These are phyloP conservation scores for Sugiyamaella marilandica DNA, from an alignment of 805 yeast species.

Conservation along the genomic window DNA sequence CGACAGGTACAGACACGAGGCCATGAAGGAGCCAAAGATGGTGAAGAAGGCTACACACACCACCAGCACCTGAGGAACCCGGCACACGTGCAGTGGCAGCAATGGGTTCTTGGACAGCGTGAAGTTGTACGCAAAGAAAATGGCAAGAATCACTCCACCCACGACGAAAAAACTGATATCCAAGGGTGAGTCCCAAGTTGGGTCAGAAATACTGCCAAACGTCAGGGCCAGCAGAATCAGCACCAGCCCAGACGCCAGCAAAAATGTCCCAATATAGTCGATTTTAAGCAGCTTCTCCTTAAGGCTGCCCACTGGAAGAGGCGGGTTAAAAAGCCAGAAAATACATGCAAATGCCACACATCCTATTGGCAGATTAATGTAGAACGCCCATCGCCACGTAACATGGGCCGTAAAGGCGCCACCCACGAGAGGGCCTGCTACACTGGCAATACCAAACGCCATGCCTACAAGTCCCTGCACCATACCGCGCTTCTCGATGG, in stretches of 20 bases:
- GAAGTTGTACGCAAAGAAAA: constrained; percentile 34
- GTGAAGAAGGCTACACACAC: constrained; percentile 35
- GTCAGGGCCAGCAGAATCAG: constrained; percentile 50
- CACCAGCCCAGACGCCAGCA: constrained; percentile 29
- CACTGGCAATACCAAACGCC: constrained; percentile 33
- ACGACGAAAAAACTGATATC: constrained; percentile 41
- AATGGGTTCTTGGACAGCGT: constrained; percentile 37
- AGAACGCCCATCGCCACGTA: constrained; percentile 53
- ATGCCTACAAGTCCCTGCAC: constrained; percentile 63
- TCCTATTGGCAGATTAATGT: constrained; percentile 42
- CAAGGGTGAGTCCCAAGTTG: constrained; percentile 50
- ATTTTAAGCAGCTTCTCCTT: constrained; percentile 42
- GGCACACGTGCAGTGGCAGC: constrained; percentile 26
- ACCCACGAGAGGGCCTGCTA: constrained; percentile 54
- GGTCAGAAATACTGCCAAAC: constrained; percentile 44
- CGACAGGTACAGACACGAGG: constrained; percentile 44
- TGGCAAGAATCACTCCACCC: constrained; percentile 40
- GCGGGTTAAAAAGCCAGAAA: constrained; percentile 26
- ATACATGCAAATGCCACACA: constrained; percentile 31
- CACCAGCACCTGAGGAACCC: constrained; percentile 18
- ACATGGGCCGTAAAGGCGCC: constrained; percentile 44
- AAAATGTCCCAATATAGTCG: constrained; percentile 50
- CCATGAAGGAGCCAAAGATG: constrained; percentile 42
- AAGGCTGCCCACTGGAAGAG: constrained; percentile 39
- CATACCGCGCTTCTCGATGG: constrained; percentile 69